These are phyloP conservation scores for Cornus controversa DNA, from an alignment of 148 eudicot species.

Conservation along the genomic window DNA sequence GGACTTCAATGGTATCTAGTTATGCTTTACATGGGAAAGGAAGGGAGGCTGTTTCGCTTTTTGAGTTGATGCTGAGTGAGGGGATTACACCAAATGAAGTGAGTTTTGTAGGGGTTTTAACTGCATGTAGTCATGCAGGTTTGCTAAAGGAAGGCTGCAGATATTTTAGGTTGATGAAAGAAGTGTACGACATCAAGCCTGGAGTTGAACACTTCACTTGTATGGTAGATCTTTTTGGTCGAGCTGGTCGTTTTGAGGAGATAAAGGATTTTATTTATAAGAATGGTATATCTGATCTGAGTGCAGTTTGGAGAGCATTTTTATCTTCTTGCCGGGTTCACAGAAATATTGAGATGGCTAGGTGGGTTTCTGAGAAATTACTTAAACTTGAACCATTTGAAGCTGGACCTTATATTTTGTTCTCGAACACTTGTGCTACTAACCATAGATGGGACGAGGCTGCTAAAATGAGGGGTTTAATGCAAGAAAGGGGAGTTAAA, in stretches of 20 bases:
- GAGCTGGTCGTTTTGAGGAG: slow-evolving; percentile 68
- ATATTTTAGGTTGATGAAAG: slow-evolving; percentile 64
- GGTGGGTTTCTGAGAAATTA: slow-evolving; percentile 60
- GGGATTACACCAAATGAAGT: slow-evolving; percentile 67
- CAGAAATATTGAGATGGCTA: slow-evolving; percentile 66
- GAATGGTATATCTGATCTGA: slow-evolving; percentile 47
- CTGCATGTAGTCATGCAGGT: slow-evolving; percentile 78
- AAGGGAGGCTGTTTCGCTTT: slow-evolving; percentile 49
- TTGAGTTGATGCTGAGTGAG: slow-evolving; percentile 56
- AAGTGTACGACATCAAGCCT: slow-evolving; percentile 51
- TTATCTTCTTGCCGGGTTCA: slow-evolving; percentile 75
- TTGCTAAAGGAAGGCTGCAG: slow-evolving; percentile 63
- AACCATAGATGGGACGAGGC: slow-evolving; percentile 68
- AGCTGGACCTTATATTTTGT: slow-evolving; percentile 58
- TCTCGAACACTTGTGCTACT: slow-evolving; percentile 66
- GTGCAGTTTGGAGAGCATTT: slow-evolving; percentile 78
- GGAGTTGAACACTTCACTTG: slow-evolving; percentile 69
- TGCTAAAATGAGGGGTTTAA: slow-evolving; percentile 55
- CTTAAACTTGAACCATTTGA: slow-evolving; percentile 63
- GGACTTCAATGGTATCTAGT: slow-evolving; percentile 72
- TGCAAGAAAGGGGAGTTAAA: slow-evolving; percentile 58
- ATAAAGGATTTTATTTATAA: slow-evolving; percentile 54
- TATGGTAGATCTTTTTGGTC: slow-evolving; percentile 86
- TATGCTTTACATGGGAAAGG: slow-evolving; percentile 71
- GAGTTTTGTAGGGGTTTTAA: slow-evolving; percentile 59